Evolutionary conservation across 441 rosid genomes (phyloP).

Genomic region (Gossypium laxum): DNA sequence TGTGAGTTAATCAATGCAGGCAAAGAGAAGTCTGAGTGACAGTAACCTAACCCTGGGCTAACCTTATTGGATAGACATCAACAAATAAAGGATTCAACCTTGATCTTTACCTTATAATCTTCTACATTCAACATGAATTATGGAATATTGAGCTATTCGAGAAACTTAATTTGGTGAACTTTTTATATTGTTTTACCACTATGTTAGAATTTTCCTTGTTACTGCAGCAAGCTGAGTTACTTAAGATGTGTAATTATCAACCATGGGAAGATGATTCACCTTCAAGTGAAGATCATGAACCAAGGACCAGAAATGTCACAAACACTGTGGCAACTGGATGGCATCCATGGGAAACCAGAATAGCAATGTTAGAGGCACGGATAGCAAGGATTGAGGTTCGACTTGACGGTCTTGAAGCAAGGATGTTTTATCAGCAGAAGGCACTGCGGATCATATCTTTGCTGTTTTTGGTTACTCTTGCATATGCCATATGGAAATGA

Average conservation of each 20-base stretch:
- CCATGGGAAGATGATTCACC: constrained; percentile 25
- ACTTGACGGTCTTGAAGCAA: constrained; percentile 19
- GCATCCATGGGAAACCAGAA: constrained; percentile 17
- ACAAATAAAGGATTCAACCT: neutral
- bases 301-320: constrained; percentile 5
- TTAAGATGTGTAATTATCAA: constrained; percentile 25
- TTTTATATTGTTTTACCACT: neutral
- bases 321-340: neutral
- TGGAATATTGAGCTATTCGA: neutral
- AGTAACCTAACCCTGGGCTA: too few species aligned
- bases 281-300: constrained; percentile 14
- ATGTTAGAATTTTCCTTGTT: neutral
- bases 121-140: neutral
- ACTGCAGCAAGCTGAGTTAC: constrained; percentile 15
- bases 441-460: constrained; percentile 13
- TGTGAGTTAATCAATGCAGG: neutral
- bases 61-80: too few species aligned
- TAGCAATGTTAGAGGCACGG: constrained; percentile 20
- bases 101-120: neutral
- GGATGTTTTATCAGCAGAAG: constrained; percentile 16
- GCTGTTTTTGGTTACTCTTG: constrained; percentile 16
- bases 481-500: constrained; percentile 24
- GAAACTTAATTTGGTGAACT: neutral
- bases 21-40: neutral
- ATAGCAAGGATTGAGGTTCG: constrained; percentile 23